These are phyloP conservation scores for Ophiocordyceps camponoti-floridani DNA, from an alignment of 2,329 filamentous ascomycete genomes.

Conservation along the genomic window DNA sequence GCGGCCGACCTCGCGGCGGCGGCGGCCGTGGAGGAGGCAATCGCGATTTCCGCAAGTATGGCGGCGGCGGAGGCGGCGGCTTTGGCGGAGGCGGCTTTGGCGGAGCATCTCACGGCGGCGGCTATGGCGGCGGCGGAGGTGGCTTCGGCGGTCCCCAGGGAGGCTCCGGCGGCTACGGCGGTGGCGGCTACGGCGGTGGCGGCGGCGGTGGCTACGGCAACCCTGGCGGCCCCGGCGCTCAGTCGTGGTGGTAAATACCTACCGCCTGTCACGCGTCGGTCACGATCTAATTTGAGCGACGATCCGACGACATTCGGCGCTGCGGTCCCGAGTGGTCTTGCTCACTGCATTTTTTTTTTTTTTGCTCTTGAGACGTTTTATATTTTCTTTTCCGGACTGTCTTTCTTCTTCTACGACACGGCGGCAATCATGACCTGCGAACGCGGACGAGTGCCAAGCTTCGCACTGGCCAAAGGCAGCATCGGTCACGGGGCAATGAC, in stretches of 20 bases:
- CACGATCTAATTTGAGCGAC: background rate
- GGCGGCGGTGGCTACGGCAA: constrained; percentile 37
- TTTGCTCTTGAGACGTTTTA: constrained; percentile 2
- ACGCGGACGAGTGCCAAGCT: constrained; percentile 15
- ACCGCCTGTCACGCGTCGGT: background rate
- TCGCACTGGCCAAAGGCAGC: constrained; percentile 14
- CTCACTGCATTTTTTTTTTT: constrained; percentile 9
- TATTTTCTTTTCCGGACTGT: constrained; percentile 7
- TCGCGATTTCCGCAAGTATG: constrained; percentile 79
- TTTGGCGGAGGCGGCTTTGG: constrained; percentile 23
- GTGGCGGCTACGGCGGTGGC: constrained; percentile 21
- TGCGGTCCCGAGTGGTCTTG: constrained; percentile 4
- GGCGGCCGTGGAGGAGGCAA: constrained; percentile 57
- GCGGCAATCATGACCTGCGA: constrained; percentile 22
- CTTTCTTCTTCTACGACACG: constrained; percentile 15
- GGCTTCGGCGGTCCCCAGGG: constrained; percentile 15
- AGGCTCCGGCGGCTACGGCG: constrained; percentile 19
- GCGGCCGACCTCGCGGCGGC: constrained; percentile 33
- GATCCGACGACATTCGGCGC: constrained; percentile 1
- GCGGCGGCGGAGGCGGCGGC: constrained; percentile 33
- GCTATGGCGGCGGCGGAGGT: constrained; percentile 25
- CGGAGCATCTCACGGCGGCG: constrained; percentile 12
- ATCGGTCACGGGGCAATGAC: constrained; percentile 21
- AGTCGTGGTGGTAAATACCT: constrained; percentile 43
- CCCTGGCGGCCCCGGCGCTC: constrained; percentile 50